Conservation (phyloP, 306 rosid species). For the Morella rubra region DNA sequence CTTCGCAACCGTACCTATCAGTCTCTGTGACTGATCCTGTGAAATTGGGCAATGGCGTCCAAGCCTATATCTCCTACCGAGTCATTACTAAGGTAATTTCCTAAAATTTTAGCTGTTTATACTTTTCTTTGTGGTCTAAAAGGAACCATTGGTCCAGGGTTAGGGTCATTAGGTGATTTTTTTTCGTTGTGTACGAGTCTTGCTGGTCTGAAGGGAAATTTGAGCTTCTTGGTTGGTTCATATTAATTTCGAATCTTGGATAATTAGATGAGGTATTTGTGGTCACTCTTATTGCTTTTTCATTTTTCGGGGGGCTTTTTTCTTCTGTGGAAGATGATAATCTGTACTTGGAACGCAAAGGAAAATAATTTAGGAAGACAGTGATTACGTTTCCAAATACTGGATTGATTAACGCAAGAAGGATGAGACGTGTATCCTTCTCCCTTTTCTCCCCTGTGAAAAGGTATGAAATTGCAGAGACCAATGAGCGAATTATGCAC, state of each 20-base stretch:
- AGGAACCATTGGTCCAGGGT: not conserved
- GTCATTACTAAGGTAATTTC: constrained; percentile 74
- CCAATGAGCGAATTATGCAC: not conserved
- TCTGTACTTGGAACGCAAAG: not conserved
- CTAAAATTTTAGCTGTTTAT: not conserved
- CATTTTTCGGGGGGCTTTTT: not conserved
- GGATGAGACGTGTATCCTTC: too few species aligned
- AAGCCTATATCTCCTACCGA: constrained; percentile 91
- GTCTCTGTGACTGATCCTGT: constrained; percentile 94
- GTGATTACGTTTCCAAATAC: not conserved
- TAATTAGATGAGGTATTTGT: not conserved
- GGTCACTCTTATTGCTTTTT: not conserved
- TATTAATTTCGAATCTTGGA: not conserved
- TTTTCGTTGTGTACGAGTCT: not conserved
- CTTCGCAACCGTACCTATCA: constrained; percentile 73
- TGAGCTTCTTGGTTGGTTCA: not conserved
- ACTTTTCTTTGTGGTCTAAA: not conserved
- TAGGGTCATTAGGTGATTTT: not conserved
- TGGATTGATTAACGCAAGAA: not conserved
- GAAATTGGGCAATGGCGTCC: constrained; percentile 98
- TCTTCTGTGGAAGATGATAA: not conserved
- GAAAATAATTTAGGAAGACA: not conserved
- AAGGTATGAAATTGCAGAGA: not conserved
- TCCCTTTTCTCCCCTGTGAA: not conserved
- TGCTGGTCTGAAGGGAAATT: not conserved